These are phyloP conservation scores for Pythium myriotylum DNA, from an alignment of 352 stramenopile genomes.

Conservation along the genomic window DNA sequence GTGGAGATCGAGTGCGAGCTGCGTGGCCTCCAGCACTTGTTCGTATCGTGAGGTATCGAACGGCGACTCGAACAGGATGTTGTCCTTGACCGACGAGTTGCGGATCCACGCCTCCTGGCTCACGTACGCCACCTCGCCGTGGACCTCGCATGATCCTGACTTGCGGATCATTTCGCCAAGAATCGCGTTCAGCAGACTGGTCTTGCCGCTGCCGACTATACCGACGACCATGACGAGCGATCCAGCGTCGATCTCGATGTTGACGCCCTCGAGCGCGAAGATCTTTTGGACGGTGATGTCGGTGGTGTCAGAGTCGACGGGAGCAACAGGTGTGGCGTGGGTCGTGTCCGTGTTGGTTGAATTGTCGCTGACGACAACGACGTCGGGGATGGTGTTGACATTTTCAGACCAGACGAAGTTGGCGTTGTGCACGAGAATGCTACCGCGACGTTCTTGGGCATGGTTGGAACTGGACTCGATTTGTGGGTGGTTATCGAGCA, in stretches of 20 bases:
- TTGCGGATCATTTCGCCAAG: conserved; percentile 43
- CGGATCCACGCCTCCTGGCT: conserved; percentile 47
- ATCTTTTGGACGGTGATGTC: conserved; percentile 19
- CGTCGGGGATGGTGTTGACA: conserved; percentile 7
- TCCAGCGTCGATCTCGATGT: conserved; percentile 64
- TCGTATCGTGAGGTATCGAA: conserved; percentile 33
- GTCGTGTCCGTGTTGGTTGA: neutral
- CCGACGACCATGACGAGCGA: conserved; percentile 55
- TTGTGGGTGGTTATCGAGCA: conserved; percentile 33
- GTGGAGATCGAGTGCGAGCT: conserved; percentile 65
- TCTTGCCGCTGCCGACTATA: conserved; percentile 46
- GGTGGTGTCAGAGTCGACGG: conserved; percentile 6
- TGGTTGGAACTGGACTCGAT: neutral
- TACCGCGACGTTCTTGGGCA: conserved; percentile 3
- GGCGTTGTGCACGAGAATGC: conserved; percentile 28
- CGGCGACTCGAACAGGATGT: conserved; percentile 39
- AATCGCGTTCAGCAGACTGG: conserved; percentile 42
- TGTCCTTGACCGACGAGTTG: conserved; percentile 38
- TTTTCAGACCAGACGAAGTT: conserved; percentile 28
- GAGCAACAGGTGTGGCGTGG: conserved; percentile 8
- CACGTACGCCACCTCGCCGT: conserved; percentile 37
- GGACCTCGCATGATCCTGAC: conserved; percentile 26
- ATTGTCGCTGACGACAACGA: conserved; percentile 31
- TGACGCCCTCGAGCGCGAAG: conserved; percentile 39
- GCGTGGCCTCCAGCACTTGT: conserved; percentile 53